phyloP scores from a whole-genome alignment of 1,284 basidiomycete genomes.

The Mycosarcoma maydis region DNA sequence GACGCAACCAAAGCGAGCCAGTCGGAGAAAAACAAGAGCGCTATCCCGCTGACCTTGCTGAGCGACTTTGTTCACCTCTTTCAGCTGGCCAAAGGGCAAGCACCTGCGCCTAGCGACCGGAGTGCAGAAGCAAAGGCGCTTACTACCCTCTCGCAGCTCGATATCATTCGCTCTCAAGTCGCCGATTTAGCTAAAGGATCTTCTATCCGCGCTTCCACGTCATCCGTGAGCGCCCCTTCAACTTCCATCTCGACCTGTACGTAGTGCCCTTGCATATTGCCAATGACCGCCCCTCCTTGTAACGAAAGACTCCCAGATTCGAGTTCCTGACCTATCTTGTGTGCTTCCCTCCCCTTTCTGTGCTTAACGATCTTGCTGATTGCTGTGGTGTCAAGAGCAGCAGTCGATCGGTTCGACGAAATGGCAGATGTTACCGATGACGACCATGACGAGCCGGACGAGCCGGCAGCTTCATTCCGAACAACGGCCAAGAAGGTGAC shows the following conservation, averaged over 20 bases:
- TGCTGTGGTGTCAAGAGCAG: constrained; percentile 9
- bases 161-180: constrained; percentile 54
- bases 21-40: constrained; percentile 51
- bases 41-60: constrained; percentile 55
- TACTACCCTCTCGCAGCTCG: constrained; percentile 44
- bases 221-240: constrained; percentile 20
- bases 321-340: constrained; percentile 14
- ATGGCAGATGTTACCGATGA: background rate
- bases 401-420: background rate
- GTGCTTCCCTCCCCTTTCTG: constrained; percentile 3
- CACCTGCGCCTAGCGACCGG: constrained; percentile 23
- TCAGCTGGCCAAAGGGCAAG: constrained; percentile 29
- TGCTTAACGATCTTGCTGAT: background rate
- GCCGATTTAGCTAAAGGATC: constrained; percentile 18
- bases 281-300: constrained; percentile 1
- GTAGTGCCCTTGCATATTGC: constrained; percentile 22
- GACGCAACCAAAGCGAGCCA: constrained; percentile 52
- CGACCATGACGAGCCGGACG: background rate
- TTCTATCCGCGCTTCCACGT: constrained; percentile 3
- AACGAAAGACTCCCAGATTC: background rate
- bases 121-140: constrained; percentile 27
- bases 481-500: constrained; percentile 26
- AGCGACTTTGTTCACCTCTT: constrained; percentile 64
- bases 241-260: constrained; percentile 39
- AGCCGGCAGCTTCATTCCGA: constrained; percentile 4